These are phyloP conservation scores for Corallochytrium limacisporum DNA, from an alignment of 78 protist genomes.

Conservation along the genomic window DNA sequence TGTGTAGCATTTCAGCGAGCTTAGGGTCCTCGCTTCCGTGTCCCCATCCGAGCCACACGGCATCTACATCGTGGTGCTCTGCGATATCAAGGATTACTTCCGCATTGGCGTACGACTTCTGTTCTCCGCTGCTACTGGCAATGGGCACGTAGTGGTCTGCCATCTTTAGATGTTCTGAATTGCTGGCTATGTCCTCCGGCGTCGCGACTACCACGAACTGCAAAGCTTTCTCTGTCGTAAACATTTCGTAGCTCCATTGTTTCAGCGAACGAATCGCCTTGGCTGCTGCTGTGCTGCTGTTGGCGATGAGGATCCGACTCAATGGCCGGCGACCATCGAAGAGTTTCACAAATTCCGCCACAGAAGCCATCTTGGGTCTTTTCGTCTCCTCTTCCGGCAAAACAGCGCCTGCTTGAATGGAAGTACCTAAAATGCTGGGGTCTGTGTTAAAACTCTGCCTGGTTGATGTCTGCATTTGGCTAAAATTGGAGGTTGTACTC, in stretches of 20 bases:
- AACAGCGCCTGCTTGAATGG: too few species aligned
- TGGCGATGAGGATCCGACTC: constrained; percentile 68
- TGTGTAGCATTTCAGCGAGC: constrained; percentile 56
- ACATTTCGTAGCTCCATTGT: constrained; percentile 69
- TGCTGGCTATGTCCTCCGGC: constrained; percentile 83
- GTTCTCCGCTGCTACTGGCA: constrained; percentile 82
- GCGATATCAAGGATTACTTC: constrained; percentile 81
- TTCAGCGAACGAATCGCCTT: constrained; percentile 87
- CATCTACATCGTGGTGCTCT: constrained; percentile 33
- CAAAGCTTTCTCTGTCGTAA: constrained; percentile 65
- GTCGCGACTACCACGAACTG: constrained; percentile 87
- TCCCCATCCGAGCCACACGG: constrained; percentile 98
- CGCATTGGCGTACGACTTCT: constrained; percentile 96
- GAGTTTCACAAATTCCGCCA: constrained; percentile 7
- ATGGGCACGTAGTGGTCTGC: constrained; percentile 80
- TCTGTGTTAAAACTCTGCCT: too few species aligned
- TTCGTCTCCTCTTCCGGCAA: too few species aligned
- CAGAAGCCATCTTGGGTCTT: too few species aligned
- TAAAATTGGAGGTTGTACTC: too few species aligned
- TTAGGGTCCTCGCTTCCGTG: constrained; percentile 94
- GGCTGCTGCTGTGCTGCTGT: constrained; percentile 94
- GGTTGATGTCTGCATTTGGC: too few species aligned
- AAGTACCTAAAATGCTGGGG: too few species aligned
- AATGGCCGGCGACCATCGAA: constrained; percentile 5
- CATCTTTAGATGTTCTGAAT: constrained; percentile 88